Base-by-base conservation (phyloP, 192 early-diverging fungal species). In the Gryganskiella cystojenkinii region DNA sequence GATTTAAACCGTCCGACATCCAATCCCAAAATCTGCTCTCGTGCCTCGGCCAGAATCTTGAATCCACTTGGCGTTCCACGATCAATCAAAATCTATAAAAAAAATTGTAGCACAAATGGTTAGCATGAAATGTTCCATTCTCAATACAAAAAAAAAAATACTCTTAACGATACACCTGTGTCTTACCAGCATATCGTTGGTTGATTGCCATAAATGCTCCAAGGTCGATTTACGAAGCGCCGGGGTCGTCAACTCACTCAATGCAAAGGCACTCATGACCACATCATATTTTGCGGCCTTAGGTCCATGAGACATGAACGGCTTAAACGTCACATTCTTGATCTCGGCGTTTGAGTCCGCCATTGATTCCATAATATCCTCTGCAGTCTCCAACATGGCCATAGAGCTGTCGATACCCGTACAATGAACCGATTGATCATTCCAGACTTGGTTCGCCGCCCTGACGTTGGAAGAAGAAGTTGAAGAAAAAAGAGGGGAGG, bases 171-270 rank as follows among this genome's bases (percentile, higher is more conserved):
- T 6, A 0, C 30, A n/a, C 31, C 10, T 33, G 22, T 28, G 15
- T 5, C 53, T 69, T 64, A 90, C 90, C 67, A 96, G 78, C 3
- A 90, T 85, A 69, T 96, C 93, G 3, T 70, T 67, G 15, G 94
- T 94, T n/a, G 88, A 86, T n/a, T 83, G 56, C 95, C 95, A 96
- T 45, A 96, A 78, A 14, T 85, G 84, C 47, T 92, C 83, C 11
- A 96, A 67, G 0, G 91, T 90, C 3, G 84, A 80, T 55, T 83
- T 76, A 42, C 92, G 91, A 3, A 90, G 42, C 3, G 86, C 83
- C 44, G 90, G 87, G 1, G 90, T 85, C 3, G 90, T 81, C n/a
- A 95, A 69, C 15, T 96, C 95, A 10, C 85, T 83, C 13, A 96
- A 79, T 1, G 90, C 68, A 80, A 92, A 95, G 1, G 90, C 88